Evolutionary conservation across 768 basidiomycete species (phyloP).

Genomic region (Dendrothele bispora): DNA sequence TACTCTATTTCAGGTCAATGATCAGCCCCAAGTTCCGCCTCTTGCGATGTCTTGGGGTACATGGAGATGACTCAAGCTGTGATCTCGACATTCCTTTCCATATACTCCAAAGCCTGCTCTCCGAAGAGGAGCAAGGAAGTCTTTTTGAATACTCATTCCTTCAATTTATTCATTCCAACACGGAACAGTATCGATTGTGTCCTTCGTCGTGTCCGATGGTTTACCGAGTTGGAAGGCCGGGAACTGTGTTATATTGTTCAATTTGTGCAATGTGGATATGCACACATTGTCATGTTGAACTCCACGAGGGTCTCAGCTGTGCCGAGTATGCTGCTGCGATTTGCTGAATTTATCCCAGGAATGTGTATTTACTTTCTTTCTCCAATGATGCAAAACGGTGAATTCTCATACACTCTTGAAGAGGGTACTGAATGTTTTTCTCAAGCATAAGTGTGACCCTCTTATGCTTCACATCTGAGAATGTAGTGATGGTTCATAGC

Average conservation of each 20-base stretch:
- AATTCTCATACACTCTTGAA: too few species aligned
- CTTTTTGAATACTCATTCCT: conserved; percentile 44
- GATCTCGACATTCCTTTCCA: conserved; percentile 34
- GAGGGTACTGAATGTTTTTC: too few species aligned
- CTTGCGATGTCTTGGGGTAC: conserved; percentile 36
- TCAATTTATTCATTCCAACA: conserved; percentile 37
- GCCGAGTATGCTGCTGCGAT: too few species aligned
- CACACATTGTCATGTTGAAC: conserved; percentile 34
- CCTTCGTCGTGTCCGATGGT: conserved; percentile 52
- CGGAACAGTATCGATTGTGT: conserved; percentile 51
- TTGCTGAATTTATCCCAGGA: too few species aligned
- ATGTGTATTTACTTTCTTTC: too few species aligned
- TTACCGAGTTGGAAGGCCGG: conserved; percentile 30
- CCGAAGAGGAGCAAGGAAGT: conserved; percentile 33
- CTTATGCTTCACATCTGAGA: too few species aligned
- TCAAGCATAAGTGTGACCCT: too few species aligned
- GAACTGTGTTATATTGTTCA: conserved; percentile 32
- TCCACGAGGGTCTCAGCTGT: conserved; percentile 43
- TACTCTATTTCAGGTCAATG: conserved; percentile 37
- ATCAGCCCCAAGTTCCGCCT: conserved; percentile 26
- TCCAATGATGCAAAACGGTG: too few species aligned
- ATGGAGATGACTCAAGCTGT: conserved; percentile 24
- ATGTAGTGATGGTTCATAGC: too few species aligned
- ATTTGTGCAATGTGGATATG: conserved; percentile 37
- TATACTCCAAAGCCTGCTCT: conserved; percentile 38